Conservation (phyloP, 2,329 filamentous ascomycete species). For the Metarhizium humberi region DNA sequence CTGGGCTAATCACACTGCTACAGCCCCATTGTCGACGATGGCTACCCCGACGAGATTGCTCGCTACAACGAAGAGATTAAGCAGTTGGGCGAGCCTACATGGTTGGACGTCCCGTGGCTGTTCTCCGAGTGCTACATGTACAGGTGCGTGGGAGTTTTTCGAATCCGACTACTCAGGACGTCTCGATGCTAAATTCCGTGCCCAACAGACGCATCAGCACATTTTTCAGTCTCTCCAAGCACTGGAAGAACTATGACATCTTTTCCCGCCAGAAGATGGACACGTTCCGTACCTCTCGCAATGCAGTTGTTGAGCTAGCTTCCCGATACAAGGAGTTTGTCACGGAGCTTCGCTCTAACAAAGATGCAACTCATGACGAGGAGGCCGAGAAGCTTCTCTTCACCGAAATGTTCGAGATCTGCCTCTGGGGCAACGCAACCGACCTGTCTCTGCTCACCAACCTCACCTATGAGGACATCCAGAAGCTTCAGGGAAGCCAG, state of each 20-base stretch:
- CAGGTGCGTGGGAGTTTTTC: slow-evolving; percentile 36
- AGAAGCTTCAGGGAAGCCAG: slow-evolving; percentile 85
- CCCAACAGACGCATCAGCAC: slow-evolving; percentile 59
- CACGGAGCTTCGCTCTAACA: slow-evolving; percentile 48
- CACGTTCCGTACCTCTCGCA: slow-evolving; percentile 85
- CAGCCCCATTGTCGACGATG: slow-evolving; percentile 70
- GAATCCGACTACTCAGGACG: not conserved
- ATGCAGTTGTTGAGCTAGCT: slow-evolving; percentile 75
- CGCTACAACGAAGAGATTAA: slow-evolving; percentile 82
- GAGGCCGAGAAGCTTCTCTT: slow-evolving; percentile 73
- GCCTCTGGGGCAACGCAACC: slow-evolving; percentile 94
- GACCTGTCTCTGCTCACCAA: slow-evolving; percentile 86
- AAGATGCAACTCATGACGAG: slow-evolving; percentile 44
- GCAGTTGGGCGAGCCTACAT: slow-evolving; percentile 61
- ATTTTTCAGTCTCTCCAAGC: slow-evolving; percentile 63
- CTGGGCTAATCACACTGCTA: slow-evolving; percentile 2
- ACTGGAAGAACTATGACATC: slow-evolving; percentile 87
- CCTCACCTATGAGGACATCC: slow-evolving; percentile 89
- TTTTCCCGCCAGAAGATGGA: slow-evolving; percentile 84
- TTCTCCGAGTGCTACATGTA: slow-evolving; percentile 94
- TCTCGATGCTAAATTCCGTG: not conserved
- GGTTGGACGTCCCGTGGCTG: slow-evolving; percentile 83
- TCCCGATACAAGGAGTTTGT: slow-evolving; percentile 68
- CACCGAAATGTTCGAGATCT: slow-evolving; percentile 90
- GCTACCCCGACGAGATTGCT: slow-evolving; percentile 66